phyloP scores from a whole-genome alignment of 768 basidiomycete species.

The Collybiopsis confluens region DNA sequence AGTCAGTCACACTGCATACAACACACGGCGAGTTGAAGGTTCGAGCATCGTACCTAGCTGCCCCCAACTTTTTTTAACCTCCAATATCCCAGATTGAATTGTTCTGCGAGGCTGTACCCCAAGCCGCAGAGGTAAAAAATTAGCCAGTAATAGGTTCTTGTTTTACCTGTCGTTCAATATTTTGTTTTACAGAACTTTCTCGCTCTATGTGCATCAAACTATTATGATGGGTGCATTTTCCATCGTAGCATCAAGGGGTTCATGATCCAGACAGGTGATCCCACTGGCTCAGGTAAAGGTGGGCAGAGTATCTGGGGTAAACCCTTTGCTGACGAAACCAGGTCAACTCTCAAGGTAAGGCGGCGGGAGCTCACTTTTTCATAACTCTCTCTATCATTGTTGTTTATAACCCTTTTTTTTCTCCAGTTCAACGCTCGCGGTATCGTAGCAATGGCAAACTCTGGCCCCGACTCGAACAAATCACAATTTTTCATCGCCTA shows the following conservation, averaged over 20 bases:
- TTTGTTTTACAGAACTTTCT: slow-evolving; percentile 75
- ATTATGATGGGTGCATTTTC: slow-evolving; percentile 81
- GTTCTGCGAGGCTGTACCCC: slow-evolving; percentile 96
- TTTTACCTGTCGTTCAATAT: slow-evolving; percentile 9
- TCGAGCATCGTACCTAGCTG: slow-evolving; percentile 12
- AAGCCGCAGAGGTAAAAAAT: slow-evolving; percentile 90
- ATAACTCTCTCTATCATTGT: slow-evolving; percentile 19
- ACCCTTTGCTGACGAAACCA: slow-evolving; percentile 87
- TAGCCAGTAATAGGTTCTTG: slow-evolving; percentile 5
- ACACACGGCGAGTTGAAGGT: slow-evolving; percentile 96
- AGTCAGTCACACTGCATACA: slow-evolving; percentile 96
- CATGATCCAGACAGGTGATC: slow-evolving; percentile 94
- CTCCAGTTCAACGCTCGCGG: slow-evolving; percentile 90
- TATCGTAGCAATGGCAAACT: slow-evolving; percentile 97
- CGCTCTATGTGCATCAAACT: slow-evolving; percentile 85
- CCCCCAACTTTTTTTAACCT: background rate
- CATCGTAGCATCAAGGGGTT: slow-evolving; percentile 96
- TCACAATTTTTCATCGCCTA: slow-evolving; percentile 89
- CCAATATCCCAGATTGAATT: slow-evolving; percentile 70
- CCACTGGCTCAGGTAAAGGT: slow-evolving; percentile 87
- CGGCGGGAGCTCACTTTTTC: slow-evolving; percentile 10
- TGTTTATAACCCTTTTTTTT: slow-evolving; percentile 10
- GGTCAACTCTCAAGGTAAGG: slow-evolving; percentile 87
- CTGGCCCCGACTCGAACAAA: slow-evolving; percentile 92
- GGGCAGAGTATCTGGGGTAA: slow-evolving; percentile 97